phyloP scores from a whole-genome alignment of 495 filamentous ascomycete genomes.

The Annulohypoxylon bovei region DNA sequence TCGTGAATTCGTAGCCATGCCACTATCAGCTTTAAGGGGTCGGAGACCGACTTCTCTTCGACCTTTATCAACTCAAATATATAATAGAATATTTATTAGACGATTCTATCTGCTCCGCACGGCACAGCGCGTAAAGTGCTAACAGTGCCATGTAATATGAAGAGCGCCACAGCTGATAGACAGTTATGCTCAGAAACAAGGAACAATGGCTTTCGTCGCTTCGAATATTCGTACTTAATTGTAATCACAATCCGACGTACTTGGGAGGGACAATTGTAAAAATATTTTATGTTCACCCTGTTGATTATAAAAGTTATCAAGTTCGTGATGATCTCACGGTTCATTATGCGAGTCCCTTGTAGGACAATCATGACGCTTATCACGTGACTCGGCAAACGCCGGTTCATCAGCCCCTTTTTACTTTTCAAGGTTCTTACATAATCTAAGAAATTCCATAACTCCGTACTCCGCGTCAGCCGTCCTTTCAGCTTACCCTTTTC shows the following conservation, averaged over 20 bases:
- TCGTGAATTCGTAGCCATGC: slow-evolving; percentile 8
- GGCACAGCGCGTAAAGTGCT: background rate
- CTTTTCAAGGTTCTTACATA: too few relatives aligned
- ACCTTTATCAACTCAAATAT: background rate
- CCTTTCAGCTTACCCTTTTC: background rate
- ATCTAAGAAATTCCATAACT: background rate
- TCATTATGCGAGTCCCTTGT: background rate
- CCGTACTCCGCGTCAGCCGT: background rate
- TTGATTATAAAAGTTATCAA: background rate
- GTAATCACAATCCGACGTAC: too few relatives aligned
- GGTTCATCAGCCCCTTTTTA: background rate
- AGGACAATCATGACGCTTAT: background rate
- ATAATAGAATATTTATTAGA: background rate
- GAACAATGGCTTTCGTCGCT: background rate
- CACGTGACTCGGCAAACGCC: background rate
- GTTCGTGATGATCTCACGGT: background rate
- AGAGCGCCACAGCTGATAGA: background rate
- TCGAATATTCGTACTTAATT: too few relatives aligned
- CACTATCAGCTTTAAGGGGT: background rate
- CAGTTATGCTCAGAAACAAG: background rate
- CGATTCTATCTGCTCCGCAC: background rate
- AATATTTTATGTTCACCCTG: too few relatives aligned
- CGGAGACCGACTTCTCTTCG: background rate
- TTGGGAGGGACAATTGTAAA: too few relatives aligned
- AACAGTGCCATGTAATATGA: background rate